Conservation (phyloP, 1,284 basidiomycete genomes). For the Takashimella koratensis region DNA sequence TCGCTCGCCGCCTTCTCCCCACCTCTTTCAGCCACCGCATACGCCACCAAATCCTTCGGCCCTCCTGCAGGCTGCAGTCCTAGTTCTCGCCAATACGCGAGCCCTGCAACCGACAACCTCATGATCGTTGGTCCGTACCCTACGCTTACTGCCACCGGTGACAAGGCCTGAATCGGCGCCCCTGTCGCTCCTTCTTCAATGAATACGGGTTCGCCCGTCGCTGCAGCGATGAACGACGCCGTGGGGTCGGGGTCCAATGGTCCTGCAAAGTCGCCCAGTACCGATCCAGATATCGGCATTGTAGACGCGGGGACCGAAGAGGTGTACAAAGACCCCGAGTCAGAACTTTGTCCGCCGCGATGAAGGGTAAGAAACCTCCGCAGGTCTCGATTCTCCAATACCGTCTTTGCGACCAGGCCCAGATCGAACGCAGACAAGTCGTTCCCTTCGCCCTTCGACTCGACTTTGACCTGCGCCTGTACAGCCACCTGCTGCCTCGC, state of each 20-base stretch:
- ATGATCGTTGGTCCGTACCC: slow-evolving; percentile 30
- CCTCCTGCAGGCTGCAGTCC: slow-evolving; percentile 40
- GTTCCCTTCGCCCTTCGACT: no score
- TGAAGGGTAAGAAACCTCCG: not conserved
- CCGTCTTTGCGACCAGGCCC: slow-evolving; percentile 5
- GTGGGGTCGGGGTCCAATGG: slow-evolving; percentile 2
- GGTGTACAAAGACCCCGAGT: no score
- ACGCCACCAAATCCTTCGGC: slow-evolving; percentile 29
- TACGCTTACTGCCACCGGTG: slow-evolving; percentile 14
- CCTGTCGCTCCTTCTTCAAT: no score
- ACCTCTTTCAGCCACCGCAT: slow-evolving; percentile 20
- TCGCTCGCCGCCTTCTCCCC: slow-evolving; percentile 5
- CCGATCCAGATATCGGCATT: not conserved
- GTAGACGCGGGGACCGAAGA: not conserved
- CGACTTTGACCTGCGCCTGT: no score
- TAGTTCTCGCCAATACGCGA: slow-evolving; percentile 42
- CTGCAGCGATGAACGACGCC: not conserved
- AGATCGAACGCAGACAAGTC: slow-evolving; percentile 5
- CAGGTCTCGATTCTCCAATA: slow-evolving; percentile 11
- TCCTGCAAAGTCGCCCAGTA: slow-evolving; percentile 3
- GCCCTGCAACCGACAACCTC: slow-evolving; percentile 26
- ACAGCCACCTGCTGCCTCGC: no score
- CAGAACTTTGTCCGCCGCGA: no score
- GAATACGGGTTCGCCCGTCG: no score
- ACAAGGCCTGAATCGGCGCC: slow-evolving; percentile 6